These are phyloP conservation scores for Penicillium paradoxum DNA, from an alignment of 495 filamentous ascomycete genomes.

Conservation along the genomic window DNA sequence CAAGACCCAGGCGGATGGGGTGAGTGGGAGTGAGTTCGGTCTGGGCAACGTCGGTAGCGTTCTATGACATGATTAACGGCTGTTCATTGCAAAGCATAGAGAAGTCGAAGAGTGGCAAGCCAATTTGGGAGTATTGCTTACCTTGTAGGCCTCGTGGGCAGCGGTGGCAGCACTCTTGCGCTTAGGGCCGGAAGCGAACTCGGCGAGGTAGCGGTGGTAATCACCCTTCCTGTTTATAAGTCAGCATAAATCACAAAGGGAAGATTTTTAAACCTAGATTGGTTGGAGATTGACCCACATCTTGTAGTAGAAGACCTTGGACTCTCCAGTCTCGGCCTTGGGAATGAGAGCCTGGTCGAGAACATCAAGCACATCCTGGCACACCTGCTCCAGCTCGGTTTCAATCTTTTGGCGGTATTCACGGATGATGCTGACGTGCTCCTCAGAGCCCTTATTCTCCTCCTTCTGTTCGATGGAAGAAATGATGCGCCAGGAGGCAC, in stretches of 20 bases:
- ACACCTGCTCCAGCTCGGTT: slow-evolving; percentile 94
- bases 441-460: slow-evolving; percentile 97
- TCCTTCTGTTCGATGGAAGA: slow-evolving; percentile 99
- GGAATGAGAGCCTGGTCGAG: slow-evolving; percentile 94
- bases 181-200: slow-evolving; percentile 98
- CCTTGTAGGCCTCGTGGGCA: slow-evolving; percentile 99
- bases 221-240: slow-evolving; percentile 84
- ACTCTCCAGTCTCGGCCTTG: slow-evolving; percentile 96
- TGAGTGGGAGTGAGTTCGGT: slow-evolving; percentile 97
- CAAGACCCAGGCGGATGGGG: slow-evolving; percentile 96
- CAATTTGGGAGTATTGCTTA: slow-evolving; percentile 30
- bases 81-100: neutral
- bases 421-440: slow-evolving; percentile 92
- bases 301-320: slow-evolving; percentile 99
- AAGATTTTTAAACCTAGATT: neutral
- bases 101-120: neutral
- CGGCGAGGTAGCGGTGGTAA: slow-evolving; percentile 98
- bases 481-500: slow-evolving; percentile 99
- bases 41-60: slow-evolving; percentile 96
- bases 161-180: slow-evolving; percentile 95
- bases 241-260: neutral
- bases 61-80: slow-evolving; percentile 47
- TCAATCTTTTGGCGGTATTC: slow-evolving; percentile 99
- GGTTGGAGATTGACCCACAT: slow-evolving; percentile 61
- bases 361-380: slow-evolving; percentile 96